Percentiles rank a stretch among this genome's conserved stretches.
phyloP scores from a whole-genome alignment of 768 basidiomycete genomes.

The Tricholoma saponaceum region DNA sequence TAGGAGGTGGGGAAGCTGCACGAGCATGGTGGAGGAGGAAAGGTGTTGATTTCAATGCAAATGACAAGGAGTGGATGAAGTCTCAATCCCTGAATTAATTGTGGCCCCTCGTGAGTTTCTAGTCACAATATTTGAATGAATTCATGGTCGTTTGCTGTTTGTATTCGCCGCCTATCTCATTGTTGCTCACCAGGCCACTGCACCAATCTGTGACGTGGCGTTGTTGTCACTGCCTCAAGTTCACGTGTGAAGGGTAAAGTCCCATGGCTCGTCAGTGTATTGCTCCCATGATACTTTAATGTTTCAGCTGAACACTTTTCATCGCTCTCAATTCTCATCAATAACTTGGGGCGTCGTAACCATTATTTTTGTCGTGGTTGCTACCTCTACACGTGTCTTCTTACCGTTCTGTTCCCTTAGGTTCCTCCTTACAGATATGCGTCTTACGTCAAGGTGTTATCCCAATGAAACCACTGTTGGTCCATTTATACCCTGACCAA shows the following conservation, averaged over 20 bases:
- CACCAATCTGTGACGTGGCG: background rate
- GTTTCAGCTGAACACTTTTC: background rate
- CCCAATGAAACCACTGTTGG: background rate
- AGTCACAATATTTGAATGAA: background rate
- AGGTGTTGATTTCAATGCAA: constrained; percentile 80
- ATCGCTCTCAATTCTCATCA: background rate
- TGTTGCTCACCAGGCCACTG: background rate
- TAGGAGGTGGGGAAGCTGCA: constrained; percentile 72
- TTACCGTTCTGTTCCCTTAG: background rate
- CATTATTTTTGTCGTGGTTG: background rate
- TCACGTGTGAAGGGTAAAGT: background rate
- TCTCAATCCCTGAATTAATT: constrained; percentile 65
- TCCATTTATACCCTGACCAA: background rate
- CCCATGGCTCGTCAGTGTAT: background rate
- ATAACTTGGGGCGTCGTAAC: background rate
- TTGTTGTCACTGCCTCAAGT: background rate
- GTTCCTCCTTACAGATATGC: background rate
- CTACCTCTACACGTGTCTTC: background rate
- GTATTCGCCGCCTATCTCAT: background rate
- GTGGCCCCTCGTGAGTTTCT: constrained; percentile 11
- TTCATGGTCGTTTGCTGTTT: background rate
- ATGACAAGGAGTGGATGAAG: constrained; percentile 88
- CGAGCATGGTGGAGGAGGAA: constrained; percentile 79
- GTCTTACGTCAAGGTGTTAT: background rate
- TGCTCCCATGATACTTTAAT: background rate